A percentile compares a stretch with the other conserved stretches of the same genome.
These are phyloP conservation scores for Primulina tabacum DNA, from an alignment of 257 asterid genomes.

Conservation along the genomic window DNA sequence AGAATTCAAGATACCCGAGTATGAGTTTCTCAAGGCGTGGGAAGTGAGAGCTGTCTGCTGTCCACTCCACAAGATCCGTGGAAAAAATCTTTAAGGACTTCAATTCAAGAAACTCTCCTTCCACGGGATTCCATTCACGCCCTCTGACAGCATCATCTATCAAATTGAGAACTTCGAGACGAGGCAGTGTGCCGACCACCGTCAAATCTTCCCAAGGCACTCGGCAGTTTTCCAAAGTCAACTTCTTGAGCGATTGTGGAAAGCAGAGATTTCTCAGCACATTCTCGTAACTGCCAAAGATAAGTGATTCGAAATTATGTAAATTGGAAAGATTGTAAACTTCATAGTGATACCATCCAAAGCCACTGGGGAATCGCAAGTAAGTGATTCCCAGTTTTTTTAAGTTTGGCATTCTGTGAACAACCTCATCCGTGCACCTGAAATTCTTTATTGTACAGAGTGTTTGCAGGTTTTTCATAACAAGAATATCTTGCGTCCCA, in stretches of 20 bases:
- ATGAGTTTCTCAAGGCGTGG: not conserved
- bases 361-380: not conserved
- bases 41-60: not conserved
- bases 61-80: not conserved
- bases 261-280: not conserved
- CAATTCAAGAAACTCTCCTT: conserved; percentile 20
- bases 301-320: conserved; percentile 12
- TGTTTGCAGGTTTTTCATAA: conserved; percentile 5
- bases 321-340: not conserved
- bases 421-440: not conserved
- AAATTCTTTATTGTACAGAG: not conserved
- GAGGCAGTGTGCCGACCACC: conserved; percentile 16
- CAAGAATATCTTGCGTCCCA: not conserved
- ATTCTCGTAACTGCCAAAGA: too few species aligned
- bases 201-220: conserved; percentile 15
- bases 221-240: conserved; percentile 3
- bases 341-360: not conserved
- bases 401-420: not conserved
- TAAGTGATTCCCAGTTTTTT: conserved; percentile 5
- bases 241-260: conserved; percentile 20
- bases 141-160: not conserved
- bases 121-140: conserved; percentile 19
- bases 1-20: not conserved
- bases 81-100: not conserved
- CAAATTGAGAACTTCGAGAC: conserved; percentile 29